Base-by-base conservation (phyloP, 768 basidiomycete genomes). In the Suillus ampliporus region DNA sequence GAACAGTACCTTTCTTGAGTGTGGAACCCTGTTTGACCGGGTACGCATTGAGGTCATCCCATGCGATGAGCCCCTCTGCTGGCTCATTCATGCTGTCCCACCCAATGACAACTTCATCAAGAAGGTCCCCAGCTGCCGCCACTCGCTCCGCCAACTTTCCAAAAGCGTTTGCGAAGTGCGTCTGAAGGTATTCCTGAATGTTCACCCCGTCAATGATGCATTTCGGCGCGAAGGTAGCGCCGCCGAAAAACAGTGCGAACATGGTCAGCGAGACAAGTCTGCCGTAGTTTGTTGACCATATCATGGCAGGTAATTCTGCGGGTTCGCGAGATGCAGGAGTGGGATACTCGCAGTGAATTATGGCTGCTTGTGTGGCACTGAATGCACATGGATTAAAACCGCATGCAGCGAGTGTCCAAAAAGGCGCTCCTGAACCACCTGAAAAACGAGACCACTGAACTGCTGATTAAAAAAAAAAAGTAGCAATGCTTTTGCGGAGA, bases 81-180 rank as follows among this genome's bases (percentile, higher is more conserved):
- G 97, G 97, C 74, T 99, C 97, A 74, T 99, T 99, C 76, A 98
- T 78, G 68, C 89, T 90, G 72, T 99, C 97, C 97, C 97, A 99
- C 0, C 97, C 97, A 53, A 99, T 89, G 13, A 99, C 85, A 66
- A 94, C 95, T 44, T 88, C 87, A 35, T 99, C 95, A 23, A 92
- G 73, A 41, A 98, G 75, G 38, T 85, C 89, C 0, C 90, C 91
- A 0, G 88, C 89, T n/a, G 87, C 87, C 6, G 82, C 78, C 57
- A 97, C 89, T 40, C 85, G 82, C 72, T 94, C 89, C 0, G 91
- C 94, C 31, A 97, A 82, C 44, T 79, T 79, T 3, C 88, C 91
- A 66, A 92, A 85, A 0, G 95, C 94, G 17, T 81, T 83, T 64
- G 92, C 87, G 71, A 83, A 95, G 69, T 92, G 92, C 0, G 78